Conservation (phyloP, 1,284 basidiomycete genomes). For the Microbotryum silenes-acaulis region DNA sequence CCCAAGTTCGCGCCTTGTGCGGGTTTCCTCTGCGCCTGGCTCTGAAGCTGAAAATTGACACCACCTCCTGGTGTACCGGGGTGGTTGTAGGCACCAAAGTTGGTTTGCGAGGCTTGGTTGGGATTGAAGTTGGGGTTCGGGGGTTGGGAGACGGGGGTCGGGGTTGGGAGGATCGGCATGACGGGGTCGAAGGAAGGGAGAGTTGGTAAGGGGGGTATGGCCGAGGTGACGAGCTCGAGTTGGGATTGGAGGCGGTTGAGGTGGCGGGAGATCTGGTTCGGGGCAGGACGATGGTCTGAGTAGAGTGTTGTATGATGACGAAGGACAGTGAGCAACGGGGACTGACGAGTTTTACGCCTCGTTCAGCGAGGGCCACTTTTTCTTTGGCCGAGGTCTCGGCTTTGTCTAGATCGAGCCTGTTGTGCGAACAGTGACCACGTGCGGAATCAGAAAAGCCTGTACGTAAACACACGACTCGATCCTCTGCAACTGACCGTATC, state of each 20-base stretch:
- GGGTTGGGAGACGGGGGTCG: not conserved
- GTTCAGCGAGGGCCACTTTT: constrained; percentile 33
- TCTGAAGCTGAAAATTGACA: no score
- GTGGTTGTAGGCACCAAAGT: not conserved
- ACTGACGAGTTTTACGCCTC: constrained; percentile 33
- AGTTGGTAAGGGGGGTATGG: constrained; percentile 23
- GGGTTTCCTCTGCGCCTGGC: no score
- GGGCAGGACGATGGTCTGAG: not conserved
- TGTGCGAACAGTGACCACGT: not conserved
- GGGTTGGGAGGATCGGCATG: not conserved
- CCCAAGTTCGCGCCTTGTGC: no score
- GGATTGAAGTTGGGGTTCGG: not conserved
- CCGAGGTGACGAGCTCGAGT: constrained; percentile 32
- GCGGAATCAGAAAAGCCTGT: no score
- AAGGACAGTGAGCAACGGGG: not conserved
- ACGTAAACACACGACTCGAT: not conserved
- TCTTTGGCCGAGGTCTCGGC: constrained; percentile 31
- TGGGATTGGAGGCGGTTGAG: constrained; percentile 28
- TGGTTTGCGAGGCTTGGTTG: not conserved
- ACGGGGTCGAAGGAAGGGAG: constrained; percentile 27
- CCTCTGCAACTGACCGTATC: constrained; percentile 15
- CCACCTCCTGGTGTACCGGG: no score
- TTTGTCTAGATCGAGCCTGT: constrained; percentile 30
- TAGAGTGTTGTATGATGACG: not conserved
- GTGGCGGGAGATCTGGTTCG: constrained; percentile 25